phyloP scores from a whole-genome alignment of 345 rosid genomes.

The Hibiscus mutabilis region DNA sequence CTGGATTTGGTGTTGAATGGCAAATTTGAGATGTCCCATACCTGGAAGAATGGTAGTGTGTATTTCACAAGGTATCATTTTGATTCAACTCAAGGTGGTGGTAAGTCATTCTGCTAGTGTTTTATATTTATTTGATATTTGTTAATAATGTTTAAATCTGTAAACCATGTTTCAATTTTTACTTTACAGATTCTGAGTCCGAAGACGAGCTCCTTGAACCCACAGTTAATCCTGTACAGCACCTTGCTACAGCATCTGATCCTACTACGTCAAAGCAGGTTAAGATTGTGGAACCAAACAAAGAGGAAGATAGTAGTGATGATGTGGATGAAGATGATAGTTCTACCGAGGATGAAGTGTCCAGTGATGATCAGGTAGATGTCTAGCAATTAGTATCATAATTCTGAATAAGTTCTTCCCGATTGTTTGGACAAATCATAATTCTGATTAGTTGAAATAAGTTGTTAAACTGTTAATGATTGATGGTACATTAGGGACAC shows the following conservation, averaged over 20 bases:
- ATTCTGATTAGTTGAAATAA: background rate
- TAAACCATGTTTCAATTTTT: slow-evolving; percentile 4
- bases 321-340: slow-evolving; percentile 24
- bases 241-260: slow-evolving; percentile 1
- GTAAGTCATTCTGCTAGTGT: slow-evolving; percentile 2
- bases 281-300: slow-evolving; percentile 8
- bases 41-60: slow-evolving; percentile 60
- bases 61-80: slow-evolving; percentile 56
- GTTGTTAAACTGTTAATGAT: background rate
- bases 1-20: slow-evolving; percentile 53
- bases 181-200: slow-evolving; percentile 20
- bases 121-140: background rate
- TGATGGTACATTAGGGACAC: background rate
- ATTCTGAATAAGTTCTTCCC: background rate
- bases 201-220: slow-evolving; percentile 23
- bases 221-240: slow-evolving; percentile 6
- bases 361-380: slow-evolving; percentile 37
- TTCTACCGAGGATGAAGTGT: slow-evolving; percentile 25
- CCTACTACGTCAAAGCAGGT: background rate
- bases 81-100: background rate
- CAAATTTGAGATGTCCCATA: slow-evolving; percentile 57
- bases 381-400: background rate
- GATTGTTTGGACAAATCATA: background rate
- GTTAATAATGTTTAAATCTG: slow-evolving; percentile 12
- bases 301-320: slow-evolving; percentile 26